Evolutionary conservation across 2,329 filamentous ascomycete species (phyloP), one percentile per base, ranked within the genome.

Genomic region (Sclerotinia minor): DNA sequence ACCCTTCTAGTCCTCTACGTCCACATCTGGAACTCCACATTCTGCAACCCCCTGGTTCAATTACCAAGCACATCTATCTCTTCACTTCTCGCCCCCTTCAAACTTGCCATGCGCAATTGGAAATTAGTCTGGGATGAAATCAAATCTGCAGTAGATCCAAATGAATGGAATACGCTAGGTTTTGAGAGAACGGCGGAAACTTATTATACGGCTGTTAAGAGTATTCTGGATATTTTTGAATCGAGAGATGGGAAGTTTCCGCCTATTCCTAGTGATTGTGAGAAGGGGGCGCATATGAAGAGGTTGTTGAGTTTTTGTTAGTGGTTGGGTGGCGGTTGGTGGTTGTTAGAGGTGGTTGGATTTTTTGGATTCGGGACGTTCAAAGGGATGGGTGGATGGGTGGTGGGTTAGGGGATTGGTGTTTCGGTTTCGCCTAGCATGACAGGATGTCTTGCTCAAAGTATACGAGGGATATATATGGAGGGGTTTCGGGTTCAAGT

Each of bases 131-230:
- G 76, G 76, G 72, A 76, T 53, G 72, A 76, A 17, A 72, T 76
- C 29, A 72, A 71, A 60, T 26, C 57, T 9, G 65, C 59, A 8
- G 55, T 66, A 3, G 26, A 63, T 41, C 67, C 71, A 15, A 67
- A 69, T 5, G 74, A 73, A 26, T 77, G 75, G 75, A 71, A 71
- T 17, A 74, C 71, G 44, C 65, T 76, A 0, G 76, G 76, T 0
- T 77, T 76, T 53, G 73, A 76, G 58, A 67, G 72, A 52, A 74
- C 73, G 13, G 75, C 74, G 1, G 75, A 77, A 64, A 72, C 68
- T 8, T 77, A 76, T 60, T 77, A 69, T 55, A 70, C 73, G 53
- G 71, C 73, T 13, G 72, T 75, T 0, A 58, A 35, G n/a, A 68
- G 63, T 8, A 65, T 76, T 9, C 41, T 76, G 15, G 59, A 63